Base-by-base conservation (phyloP, 768 basidiomycete genomes). In the Collybia mongolica region DNA sequence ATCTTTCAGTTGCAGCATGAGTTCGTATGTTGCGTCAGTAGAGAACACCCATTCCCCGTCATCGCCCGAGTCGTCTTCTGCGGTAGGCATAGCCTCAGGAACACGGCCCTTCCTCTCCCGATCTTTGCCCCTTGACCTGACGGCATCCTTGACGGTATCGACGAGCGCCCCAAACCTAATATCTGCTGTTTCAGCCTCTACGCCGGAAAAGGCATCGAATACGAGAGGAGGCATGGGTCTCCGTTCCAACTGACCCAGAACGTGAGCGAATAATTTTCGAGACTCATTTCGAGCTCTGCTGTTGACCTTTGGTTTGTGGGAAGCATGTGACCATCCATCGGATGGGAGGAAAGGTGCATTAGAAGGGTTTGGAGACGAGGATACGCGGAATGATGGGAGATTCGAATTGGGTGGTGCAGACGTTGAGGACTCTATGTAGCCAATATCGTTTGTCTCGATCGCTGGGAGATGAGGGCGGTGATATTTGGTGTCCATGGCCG, bases 251-350 rank as follows among this genome's bases (percentile, higher is more conserved):
- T 85, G 81, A 17, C 72, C 72, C 14, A 92, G 69, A 23, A 89
- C 70, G 61, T 86, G 82, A 0, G 79, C 75, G 3, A 91, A 71
- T 19, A 90, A 71, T 61, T 90, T 90, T 43, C 82, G 78, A 7
- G 84, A 81, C 63, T 89, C 89, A 46, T 79, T 76, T 28, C 71
- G 71, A 23, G 76, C 76, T 54, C 75, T 76, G 46, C 63, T 65
- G 23, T 70, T 66, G 54, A 65, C 39, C 52, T 60, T 59, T 48
- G 55, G 39, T 39, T 52, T 56, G 18, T 54, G 55, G 6, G 38
- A 28, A 28, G 61, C 49, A 38, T 55, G 49, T 19, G 62, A 53
- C 28, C 44, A 41, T 9, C 32, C 32, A 6, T 32, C 32, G 23
- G 48, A 52, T 40, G 47, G 62, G 32, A 26, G 4, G 24, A 41